phyloP scores from a whole-genome alignment of 192 early-diverging fungal genomes.

The Funneliformis geosporum region DNA sequence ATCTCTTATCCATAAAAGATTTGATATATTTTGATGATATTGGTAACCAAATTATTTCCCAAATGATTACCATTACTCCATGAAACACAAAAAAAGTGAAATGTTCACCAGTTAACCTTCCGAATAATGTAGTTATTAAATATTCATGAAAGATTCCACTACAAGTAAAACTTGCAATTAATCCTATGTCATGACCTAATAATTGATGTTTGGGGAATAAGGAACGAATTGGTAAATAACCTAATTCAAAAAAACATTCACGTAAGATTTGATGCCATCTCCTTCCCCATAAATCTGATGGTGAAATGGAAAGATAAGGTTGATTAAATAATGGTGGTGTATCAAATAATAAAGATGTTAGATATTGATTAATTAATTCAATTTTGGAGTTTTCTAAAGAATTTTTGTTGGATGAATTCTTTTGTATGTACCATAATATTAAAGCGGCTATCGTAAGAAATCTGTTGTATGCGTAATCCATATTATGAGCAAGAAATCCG shows the following conservation, averaged over 20 bases:
- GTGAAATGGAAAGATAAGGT: neutral
- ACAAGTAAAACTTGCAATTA: neutral
- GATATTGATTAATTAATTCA: neutral
- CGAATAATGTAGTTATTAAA: neutral
- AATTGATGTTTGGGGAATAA: neutral
- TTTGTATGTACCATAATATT: neutral
- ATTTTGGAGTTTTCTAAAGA: neutral
- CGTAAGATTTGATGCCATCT: constrained; percentile 7
- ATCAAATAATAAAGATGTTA: neutral
- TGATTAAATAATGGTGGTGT: neutral
- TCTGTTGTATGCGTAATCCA: neutral
- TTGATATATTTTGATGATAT: neutral
- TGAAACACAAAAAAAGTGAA: constrained; percentile 17
- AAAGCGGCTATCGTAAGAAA: neutral
- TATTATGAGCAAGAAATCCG: neutral
- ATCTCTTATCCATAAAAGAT: neutral
- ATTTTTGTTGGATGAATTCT: neutral
- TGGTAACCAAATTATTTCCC: neutral
- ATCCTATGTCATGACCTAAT: neutral
- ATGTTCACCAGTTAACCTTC: constrained; percentile 1
- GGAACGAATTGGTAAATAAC: constrained; percentile 3
- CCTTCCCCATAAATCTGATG: constrained; percentile 14
- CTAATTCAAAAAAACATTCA: constrained; percentile 2
- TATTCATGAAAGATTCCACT: constrained; percentile 20
- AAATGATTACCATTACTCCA: neutral